A percentile compares a stretch with the other conserved stretches of the same genome.
These are phyloP conservation scores for Silene conica DNA, from an alignment of 148 eudicot genomes.

Conservation along the genomic window DNA sequence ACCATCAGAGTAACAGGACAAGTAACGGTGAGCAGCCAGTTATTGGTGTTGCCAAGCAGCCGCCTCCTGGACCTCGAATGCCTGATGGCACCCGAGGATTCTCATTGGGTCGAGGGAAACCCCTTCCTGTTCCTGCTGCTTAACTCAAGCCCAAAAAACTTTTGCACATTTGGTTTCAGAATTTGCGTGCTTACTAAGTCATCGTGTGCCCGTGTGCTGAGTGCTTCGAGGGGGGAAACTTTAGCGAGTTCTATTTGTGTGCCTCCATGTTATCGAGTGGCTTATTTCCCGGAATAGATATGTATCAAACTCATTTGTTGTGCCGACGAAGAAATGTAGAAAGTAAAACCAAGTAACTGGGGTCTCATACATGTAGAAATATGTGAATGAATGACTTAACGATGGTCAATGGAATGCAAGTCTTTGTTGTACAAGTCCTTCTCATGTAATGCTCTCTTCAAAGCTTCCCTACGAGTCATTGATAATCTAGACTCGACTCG, in stretches of 20 bases:
- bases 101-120: constrained; percentile 92
- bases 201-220: constrained; percentile 21
- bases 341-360: constrained; percentile 16
- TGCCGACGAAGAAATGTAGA: constrained; percentile 19
- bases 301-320: constrained; percentile 24
- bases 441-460: not conserved
- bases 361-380: constrained; percentile 29
- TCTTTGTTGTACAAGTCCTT: constrained; percentile 1
- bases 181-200: constrained; percentile 16
- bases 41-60: constrained; percentile 39
- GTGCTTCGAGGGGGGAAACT: constrained; percentile 15
- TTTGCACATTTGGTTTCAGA: constrained; percentile 3
- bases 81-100: constrained; percentile 98
- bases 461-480: too few relatives aligned
- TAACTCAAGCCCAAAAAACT: not conserved
- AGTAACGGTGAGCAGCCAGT: constrained; percentile 39
- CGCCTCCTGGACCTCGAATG: constrained; percentile 95
- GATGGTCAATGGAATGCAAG: constrained; percentile 17
- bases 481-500: too few relatives aligned
- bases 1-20: constrained; percentile 41
- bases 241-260: constrained; percentile 10
- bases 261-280: constrained; percentile 16
- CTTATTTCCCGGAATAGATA: constrained; percentile 11
- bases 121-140: constrained; percentile 42
- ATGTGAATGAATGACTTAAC: constrained; percentile 29